Evolutionary conservation across 164 flowering plant species (phyloP), one percentile per base, ranked within the genome.

Genomic region (Houttuynia cordata): DNA sequence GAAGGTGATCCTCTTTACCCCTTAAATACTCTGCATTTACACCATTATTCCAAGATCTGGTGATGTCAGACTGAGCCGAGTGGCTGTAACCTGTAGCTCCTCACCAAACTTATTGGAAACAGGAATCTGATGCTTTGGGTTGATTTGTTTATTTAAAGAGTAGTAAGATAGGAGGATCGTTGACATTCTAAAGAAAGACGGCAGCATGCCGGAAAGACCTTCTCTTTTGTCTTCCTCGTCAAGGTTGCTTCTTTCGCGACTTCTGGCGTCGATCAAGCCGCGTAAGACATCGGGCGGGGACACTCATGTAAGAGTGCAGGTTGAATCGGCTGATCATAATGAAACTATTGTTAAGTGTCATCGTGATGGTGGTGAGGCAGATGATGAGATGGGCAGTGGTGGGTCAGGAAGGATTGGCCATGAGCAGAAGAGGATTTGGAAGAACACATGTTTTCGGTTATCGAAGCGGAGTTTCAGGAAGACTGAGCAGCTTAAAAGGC

Each of bases 181-280:
- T 30, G 37, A 30, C 37, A 6, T 30, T 30, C 37, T 30, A 2
- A 30, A 30, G 4, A 6, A 30, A 30, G 37, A 30, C 37, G 37
- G 37, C 37, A 30, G 37, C 37, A 30, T 30, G 37, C 37, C 37
- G 37, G 23, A 52, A 52, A 52, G 8, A 21, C n/a, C 24, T 20
- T 52, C 55, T n/a, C 10, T 52, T 52, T n/a, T 52, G 55, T 23
- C 55, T 52, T 52, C 55, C 23, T 52, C 55, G 23, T 22, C 55
- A 23, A n/a, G 55, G 24, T 52, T 23, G 8, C 20, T 52, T 21
- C 20, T 52, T 23, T 52, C 55, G 7, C 20, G 23, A 10, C 23
- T 21, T 21, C 23, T 52, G 23, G 20, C 55, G 23, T 52, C 55
- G 23, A n/a, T 52, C 55, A 52, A 23, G 23, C 17, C 23, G 55